phyloP scores from a whole-genome alignment of 352 stramenopile species.

The Phytophthora pisi region DNA sequence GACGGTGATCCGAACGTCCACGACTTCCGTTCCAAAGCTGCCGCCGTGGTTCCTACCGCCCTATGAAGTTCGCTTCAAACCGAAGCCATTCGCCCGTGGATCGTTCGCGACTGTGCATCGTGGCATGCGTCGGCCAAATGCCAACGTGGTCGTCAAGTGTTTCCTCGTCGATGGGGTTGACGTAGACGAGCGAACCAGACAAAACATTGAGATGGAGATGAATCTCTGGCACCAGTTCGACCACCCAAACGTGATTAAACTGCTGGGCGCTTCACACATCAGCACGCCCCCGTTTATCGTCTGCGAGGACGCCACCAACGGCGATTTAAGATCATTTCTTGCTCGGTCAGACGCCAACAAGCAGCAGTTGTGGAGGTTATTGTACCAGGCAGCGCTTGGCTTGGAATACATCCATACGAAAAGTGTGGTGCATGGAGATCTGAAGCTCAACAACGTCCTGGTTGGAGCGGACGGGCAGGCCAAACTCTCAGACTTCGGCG shows the following conservation, averaged over 20 bases:
- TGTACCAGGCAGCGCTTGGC: slow-evolving; percentile 43
- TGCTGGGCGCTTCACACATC: slow-evolving; percentile 41
- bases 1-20: slow-evolving; percentile 19
- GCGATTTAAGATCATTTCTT: slow-evolving; percentile 23
- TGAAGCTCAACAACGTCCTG: slow-evolving; percentile 29
- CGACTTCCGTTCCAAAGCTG: neutral
- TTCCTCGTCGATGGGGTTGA: slow-evolving; percentile 22
- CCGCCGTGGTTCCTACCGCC: slow-evolving; percentile 28
- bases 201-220: slow-evolving; percentile 32
- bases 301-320: slow-evolving; percentile 29
- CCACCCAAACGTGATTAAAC: slow-evolving; percentile 41
- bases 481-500: slow-evolving; percentile 26
- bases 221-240: slow-evolving; percentile 34
- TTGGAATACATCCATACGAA: slow-evolving; percentile 39
- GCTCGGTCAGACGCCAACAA: slow-evolving; percentile 7
- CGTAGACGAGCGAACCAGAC: slow-evolving; percentile 2
- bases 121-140: slow-evolving; percentile 24
- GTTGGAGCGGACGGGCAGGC: slow-evolving; percentile 12
- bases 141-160: slow-evolving; percentile 42
- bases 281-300: slow-evolving; percentile 33
- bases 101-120: slow-evolving; percentile 32
- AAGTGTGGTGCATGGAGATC: slow-evolving; percentile 22
- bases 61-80: slow-evolving; percentile 8
- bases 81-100: slow-evolving; percentile 22
- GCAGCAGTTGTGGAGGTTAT: slow-evolving; percentile 19